Evolutionary conservation across 345 rosid genomes (phyloP).

Genomic region (Murraya koenigii): DNA sequence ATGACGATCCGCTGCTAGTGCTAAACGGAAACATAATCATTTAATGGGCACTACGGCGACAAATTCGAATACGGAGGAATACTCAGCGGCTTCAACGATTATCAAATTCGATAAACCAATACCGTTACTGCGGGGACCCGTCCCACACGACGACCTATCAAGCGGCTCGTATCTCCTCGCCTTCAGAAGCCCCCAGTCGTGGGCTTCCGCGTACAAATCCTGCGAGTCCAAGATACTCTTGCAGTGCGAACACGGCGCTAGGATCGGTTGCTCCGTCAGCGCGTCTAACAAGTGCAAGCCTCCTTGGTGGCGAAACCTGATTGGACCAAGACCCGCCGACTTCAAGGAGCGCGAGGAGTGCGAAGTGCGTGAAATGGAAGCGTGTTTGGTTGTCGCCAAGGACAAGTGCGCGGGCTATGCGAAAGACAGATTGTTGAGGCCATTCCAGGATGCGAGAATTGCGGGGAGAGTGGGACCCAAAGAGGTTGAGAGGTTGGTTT

Average conservation of each 20-base stretch:
- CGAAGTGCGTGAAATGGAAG: conserved; percentile 73
- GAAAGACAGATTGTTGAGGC: conserved; percentile 43
- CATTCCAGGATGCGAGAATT: conserved; percentile 70
- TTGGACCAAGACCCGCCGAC: conserved; percentile 32
- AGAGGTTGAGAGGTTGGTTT: conserved; percentile 35
- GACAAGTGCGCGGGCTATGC: conserved; percentile 70
- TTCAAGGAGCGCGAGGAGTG: conserved; percentile 65
- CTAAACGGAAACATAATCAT: too few relatives aligned
- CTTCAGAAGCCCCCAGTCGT: conserved; percentile 56
- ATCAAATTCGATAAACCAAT: conserved; percentile 49
- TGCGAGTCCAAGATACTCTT: conserved; percentile 41
- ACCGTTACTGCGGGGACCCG: conserved; percentile 72
- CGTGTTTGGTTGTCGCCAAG: conserved; percentile 55
- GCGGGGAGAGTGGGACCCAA: conserved; percentile 26
- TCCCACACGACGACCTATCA: conserved; percentile 36
- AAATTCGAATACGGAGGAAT: conserved; percentile 35
- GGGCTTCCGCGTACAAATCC: conserved; percentile 54
- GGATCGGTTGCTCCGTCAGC: conserved; percentile 77
- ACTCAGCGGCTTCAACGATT: conserved; percentile 60
- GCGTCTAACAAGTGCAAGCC: conserved; percentile 76
- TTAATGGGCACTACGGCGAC: neutral
- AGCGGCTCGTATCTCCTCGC: conserved; percentile 58
- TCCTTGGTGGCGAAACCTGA: conserved; percentile 67
- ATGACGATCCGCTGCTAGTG: too few relatives aligned
- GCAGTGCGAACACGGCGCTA: conserved; percentile 79